phyloP scores from a whole-genome alignment of 306 rosid genomes.

The Cercis canadensis region DNA sequence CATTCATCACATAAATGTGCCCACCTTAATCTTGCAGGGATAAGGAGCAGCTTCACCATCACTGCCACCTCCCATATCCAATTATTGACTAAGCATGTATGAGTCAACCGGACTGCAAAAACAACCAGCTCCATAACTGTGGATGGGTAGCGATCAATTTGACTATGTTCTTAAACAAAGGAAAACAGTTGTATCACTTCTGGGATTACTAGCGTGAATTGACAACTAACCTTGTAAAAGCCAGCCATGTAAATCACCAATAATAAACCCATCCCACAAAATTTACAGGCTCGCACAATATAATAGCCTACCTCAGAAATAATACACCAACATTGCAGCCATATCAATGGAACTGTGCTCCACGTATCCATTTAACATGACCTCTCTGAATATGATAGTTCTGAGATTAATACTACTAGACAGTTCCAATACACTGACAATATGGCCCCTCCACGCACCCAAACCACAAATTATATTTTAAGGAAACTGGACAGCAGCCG shows the following conservation, averaged over 20 bases:
- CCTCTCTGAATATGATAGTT: conserved; percentile 36
- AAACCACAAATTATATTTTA: conserved; percentile 85
- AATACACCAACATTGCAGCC: conserved; percentile 41
- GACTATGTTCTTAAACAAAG: conserved; percentile 48
- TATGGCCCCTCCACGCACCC: conserved; percentile 67
- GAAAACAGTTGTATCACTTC: conserved; percentile 47
- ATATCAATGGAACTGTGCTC: conserved; percentile 46
- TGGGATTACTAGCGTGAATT: conserved; percentile 44
- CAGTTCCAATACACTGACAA: conserved; percentile 48
- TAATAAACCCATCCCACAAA: conserved; percentile 35
- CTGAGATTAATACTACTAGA: conserved; percentile 41
- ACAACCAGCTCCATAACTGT: conserved; percentile 95
- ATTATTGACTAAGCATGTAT: conserved; percentile 69
- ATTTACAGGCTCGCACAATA: conserved; percentile 34
- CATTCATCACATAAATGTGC: conserved; percentile 94
- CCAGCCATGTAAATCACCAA: conserved; percentile 37
- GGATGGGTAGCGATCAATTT: conserved; percentile 80
- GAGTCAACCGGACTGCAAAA: conserved; percentile 98
- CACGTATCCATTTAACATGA: conserved; percentile 57
- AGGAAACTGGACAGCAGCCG: conserved; percentile 98
- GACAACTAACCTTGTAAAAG: conserved; percentile 37
- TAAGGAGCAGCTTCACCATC: conserved; percentile 98
- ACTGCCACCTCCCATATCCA: conserved; percentile 66
- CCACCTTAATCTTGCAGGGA: conserved; percentile 99
- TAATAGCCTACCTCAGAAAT: conserved; percentile 33